Evolutionary conservation across 2,329 filamentous ascomycete species (phyloP), one percentile per base, ranked within the genome.

Genomic region (Diaporthe sp.): DNA sequence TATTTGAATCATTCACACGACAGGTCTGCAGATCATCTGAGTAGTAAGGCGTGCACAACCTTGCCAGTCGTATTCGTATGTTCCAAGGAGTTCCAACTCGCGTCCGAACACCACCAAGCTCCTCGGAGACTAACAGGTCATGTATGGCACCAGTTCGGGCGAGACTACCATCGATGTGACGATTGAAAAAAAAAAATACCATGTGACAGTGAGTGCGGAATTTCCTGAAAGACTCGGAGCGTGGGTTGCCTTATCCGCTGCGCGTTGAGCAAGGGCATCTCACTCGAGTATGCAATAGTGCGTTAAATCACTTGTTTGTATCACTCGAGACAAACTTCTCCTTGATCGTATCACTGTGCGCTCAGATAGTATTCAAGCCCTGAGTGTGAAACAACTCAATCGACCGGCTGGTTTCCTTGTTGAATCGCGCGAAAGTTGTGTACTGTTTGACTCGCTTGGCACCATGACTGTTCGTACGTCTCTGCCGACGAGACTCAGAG

Each of bases 51-150:
- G 22, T n/a, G 44, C 44, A 51, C 44, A 37, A 66, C 63, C 63
- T 37, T 66, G 44, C 44, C 30, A 37, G 30, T 66, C 63, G 63
- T 66, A 66, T 66, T 68, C 32, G 63, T 53, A 68, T 68, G 63
- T 53, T 68, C 63, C 63, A 4, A 68, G n/a, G 13, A 7, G 63
- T 30, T 37, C 12, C 63, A 53, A 37, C 63, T 12, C 35, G 63
- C 63, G 13, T 51, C 63, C 47, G 63, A 39, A 53, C 32, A 53
- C 63, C 47, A 53, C 58, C 35, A 27, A 37, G 63, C 22, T 53
- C 47, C 12, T 27, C 22, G n/a, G 63, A 15, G 32, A 53, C 63
- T 39, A 53, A 35, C 8, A 25, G 39, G 10, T 47, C 27, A n/a
- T 25, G 61, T n/a, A 35, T 8, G 42, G 2, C 32, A 39, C 32